Conservation (phyloP, 768 basidiomycete genomes). For the Termitomyces sp. region DNA sequence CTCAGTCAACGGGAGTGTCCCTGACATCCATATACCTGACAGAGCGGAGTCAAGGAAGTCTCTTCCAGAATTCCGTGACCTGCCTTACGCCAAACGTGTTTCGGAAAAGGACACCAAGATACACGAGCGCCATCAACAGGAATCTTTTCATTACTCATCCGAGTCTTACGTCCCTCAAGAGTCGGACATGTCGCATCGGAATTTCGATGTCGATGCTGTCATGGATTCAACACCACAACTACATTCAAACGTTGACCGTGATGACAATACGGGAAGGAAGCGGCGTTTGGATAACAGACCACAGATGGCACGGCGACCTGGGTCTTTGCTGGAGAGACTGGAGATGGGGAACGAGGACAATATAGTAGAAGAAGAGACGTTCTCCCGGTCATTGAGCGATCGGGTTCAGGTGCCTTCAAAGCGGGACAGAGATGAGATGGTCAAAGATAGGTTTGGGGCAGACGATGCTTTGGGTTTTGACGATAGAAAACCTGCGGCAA, state of each 20-base stretch:
- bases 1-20: not conserved
- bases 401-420: conserved; percentile 35
- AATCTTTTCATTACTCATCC: not conserved
- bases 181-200: not conserved
- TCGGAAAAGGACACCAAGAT: not conserved
- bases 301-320: conserved; percentile 15
- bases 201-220: not conserved
- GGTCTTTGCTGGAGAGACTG: conserved; percentile 31
- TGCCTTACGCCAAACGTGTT: not conserved
- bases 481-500: conserved; percentile 20
- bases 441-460: conserved; percentile 3
- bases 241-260: conserved; percentile 1
- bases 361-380: conserved; percentile 3
- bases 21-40: not conserved
- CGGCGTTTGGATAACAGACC: conserved; percentile 8
- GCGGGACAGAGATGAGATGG: conserved; percentile 33
- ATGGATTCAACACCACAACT: not conserved
- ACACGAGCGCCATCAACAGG: not conserved
- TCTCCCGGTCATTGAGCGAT: conserved; percentile 29
- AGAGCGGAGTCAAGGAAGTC: not conserved
- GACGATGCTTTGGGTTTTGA: conserved; percentile 24
- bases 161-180: not conserved
- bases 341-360: conserved; percentile 17
- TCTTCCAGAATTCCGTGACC: not conserved
- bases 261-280: not conserved